Evolutionary conservation across 768 basidiomycete genomes (phyloP), one percentile per base, ranked within the genome.

Genomic region (Suillus subalutaceus): DNA sequence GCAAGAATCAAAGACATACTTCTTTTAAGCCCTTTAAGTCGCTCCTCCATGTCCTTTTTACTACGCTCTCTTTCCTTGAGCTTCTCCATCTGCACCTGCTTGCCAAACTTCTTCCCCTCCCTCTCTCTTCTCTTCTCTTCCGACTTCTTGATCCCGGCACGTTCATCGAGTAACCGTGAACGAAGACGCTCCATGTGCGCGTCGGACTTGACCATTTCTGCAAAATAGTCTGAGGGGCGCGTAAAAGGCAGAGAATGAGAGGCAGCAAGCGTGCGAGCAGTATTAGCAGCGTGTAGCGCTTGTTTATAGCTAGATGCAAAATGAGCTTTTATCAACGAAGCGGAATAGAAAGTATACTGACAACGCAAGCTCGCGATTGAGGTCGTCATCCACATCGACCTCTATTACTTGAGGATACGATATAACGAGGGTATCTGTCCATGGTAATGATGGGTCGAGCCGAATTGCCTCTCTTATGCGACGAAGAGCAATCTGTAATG

Each of bases 201-300:
- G 72, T 99, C 97, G 40, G 90, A 90, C 79, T 99, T 98, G 70
- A 98, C 91, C 97, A 99, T 99, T 80, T 99, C 97, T 30, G 97
- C 97, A 69, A 97, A 99, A 77, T 96, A 99, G 79, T 98, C 97
- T 0, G 87, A 71, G 0, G 97, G 97, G 16, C 97, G 91, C 12
- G 93, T 91, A 79, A 97, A 99, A 0, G 96, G 89, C 66, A 95
- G 81, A 30, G 88, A 86, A 75, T 90, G 85, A 71, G 92, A 90
- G 15, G 84, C 79, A n/a, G 93, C 93, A n/a, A 95, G 86, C 3
- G 83, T 74, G 62, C 87, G 88, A 3, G 95, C 95, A 35, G 84
- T 78, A 63, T 90, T 86, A n/a, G 91, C 95, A 48, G 89, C 80
- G 67, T 96, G 90, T 0, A 99, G 82, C 5, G 96, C 96, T 79